phyloP scores from a whole-genome alignment of 2,329 filamentous ascomycete genomes.

The Acephala macrosclerotiorum region DNA sequence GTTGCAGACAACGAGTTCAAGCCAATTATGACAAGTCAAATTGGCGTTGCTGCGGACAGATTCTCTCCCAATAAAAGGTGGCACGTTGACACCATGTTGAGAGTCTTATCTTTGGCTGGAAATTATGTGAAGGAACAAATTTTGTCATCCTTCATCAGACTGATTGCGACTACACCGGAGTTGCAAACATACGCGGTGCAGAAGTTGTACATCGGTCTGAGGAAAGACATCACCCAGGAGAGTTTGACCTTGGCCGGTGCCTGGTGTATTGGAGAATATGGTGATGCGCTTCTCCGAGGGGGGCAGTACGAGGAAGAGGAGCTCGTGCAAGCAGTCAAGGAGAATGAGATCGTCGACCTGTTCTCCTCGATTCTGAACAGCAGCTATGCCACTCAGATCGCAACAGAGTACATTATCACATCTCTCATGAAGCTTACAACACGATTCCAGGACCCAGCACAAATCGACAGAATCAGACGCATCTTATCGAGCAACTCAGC shows the following conservation, averaged over 20 bases:
- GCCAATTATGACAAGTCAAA: constrained; percentile 96
- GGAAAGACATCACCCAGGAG: constrained; percentile 97
- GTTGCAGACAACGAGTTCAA: constrained; percentile 99
- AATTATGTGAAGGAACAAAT: constrained; percentile 99
- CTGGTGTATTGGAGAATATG: constrained; percentile 98
- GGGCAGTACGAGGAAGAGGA: constrained; percentile 96
- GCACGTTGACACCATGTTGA: constrained; percentile 98
- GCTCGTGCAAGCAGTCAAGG: constrained; percentile 79
- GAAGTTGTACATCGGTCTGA: constrained; percentile 88
- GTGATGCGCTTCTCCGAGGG: constrained; percentile 85
- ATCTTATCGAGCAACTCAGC: constrained; percentile 81
- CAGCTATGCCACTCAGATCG: constrained; percentile 88
- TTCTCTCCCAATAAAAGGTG: constrained; percentile 97
- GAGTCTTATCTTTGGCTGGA: constrained; percentile 90
- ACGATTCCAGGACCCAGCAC: constrained; percentile 80
- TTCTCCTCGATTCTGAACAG: constrained; percentile 92
- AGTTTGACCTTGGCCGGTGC: constrained; percentile 90
- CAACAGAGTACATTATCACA: constrained; percentile 95
- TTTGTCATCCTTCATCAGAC: constrained; percentile 91
- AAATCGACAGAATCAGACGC: constrained; percentile 84
- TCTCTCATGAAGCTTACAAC: constrained; percentile 95
- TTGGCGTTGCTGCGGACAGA: constrained; percentile 94
- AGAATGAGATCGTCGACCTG: constrained; percentile 91
- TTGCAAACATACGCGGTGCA: constrained; percentile 96
- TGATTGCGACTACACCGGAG: constrained; percentile 93